Evolutionary conservation across 73 alveolate species (phyloP).

Genomic region (Paramecium pentaurelia): DNA sequence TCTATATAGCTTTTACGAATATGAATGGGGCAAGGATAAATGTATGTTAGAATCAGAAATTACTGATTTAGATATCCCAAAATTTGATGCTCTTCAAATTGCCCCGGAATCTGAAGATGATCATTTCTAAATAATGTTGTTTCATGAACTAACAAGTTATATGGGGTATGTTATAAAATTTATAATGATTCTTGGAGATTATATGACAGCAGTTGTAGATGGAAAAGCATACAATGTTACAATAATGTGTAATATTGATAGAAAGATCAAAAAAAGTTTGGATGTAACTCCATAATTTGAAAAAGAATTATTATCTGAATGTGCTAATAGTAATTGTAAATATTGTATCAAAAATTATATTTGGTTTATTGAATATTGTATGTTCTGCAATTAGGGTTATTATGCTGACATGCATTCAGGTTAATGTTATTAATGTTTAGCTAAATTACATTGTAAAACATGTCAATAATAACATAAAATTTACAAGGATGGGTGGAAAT

Average conservation of each 20-base stretch:
- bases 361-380: background rate
- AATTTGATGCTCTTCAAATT: background rate
- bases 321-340: background rate
- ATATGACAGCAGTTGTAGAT: background rate
- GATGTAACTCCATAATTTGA: background rate
- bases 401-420: background rate
- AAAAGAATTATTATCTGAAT: background rate
- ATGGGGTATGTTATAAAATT: background rate
- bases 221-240: background rate
- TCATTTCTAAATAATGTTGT: background rate
- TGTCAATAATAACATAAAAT: background rate
- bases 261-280: background rate
- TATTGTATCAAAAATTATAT: background rate
- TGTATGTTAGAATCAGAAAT: background rate
- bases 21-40: background rate
- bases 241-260: background rate
- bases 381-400: background rate
- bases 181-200: background rate
- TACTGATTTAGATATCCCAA: background rate
- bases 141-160: background rate
- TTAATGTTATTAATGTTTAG: background rate
- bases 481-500: conserved; percentile 13
- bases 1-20: background rate
- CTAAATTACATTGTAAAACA: background rate
- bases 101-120: background rate